Conservation (phyloP, 1,284 basidiomycete species). For the Gymnopus androsaceus region DNA sequence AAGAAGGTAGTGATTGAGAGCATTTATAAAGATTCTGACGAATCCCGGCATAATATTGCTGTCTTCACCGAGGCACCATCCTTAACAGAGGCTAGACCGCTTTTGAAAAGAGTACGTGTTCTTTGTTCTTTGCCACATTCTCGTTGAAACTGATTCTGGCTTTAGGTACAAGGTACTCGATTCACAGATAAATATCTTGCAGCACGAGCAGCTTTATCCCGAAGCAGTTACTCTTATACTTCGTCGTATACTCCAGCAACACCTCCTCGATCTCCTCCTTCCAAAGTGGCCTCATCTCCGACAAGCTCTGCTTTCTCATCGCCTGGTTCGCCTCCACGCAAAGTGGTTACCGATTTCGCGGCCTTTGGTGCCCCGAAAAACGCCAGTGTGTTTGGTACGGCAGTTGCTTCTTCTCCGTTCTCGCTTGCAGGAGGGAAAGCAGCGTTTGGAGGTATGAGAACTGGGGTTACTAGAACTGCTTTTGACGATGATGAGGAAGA, state of each 20-base stretch:
- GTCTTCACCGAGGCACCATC: slow-evolving; percentile 81
- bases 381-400: slow-evolving; percentile 78
- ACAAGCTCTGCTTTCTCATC: slow-evolving; percentile 37
- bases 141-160: neutral
- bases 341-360: slow-evolving; percentile 87
- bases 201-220: slow-evolving; percentile 61
- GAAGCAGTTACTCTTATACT: slow-evolving; percentile 44
- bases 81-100: slow-evolving; percentile 75
- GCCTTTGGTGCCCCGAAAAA: slow-evolving; percentile 81
- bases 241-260: slow-evolving; percentile 52
- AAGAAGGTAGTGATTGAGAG: slow-evolving; percentile 97
- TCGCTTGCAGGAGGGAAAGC: slow-evolving; percentile 79
- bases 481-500: slow-evolving; percentile 65
- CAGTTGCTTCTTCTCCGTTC: slow-evolving; percentile 76
- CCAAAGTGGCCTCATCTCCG: slow-evolving; percentile 36
- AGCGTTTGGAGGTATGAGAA: slow-evolving; percentile 73
- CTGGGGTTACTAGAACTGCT: slow-evolving; percentile 36
- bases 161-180: slow-evolving; percentile 84
- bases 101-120: slow-evolving; percentile 76
- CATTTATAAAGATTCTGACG: slow-evolving; percentile 90
- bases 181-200: slow-evolving; percentile 94
- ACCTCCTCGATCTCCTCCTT: slow-evolving; percentile 44
- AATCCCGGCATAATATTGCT: slow-evolving; percentile 87
- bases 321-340: slow-evolving; percentile 61
- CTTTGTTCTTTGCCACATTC: neutral